Conservation (phyloP, 2,329 filamentous ascomycete genomes). For the Fusarium setosum region DNA sequence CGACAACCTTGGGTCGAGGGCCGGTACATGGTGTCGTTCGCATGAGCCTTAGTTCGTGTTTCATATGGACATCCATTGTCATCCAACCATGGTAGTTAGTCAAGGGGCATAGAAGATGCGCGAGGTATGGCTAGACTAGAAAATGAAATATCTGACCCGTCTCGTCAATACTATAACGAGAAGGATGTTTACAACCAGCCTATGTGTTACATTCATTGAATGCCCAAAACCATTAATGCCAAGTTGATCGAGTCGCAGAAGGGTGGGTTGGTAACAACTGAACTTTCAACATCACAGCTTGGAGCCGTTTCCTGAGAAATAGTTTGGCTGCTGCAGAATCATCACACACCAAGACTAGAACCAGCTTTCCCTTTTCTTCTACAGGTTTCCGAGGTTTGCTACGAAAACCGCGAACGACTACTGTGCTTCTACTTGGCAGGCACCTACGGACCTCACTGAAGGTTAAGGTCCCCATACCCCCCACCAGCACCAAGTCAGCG, state of each 20-base stretch:
- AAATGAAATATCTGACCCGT: not conserved
- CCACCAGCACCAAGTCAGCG: conserved; percentile 4
- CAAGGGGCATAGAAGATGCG: not conserved
- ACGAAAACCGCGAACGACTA: not conserved
- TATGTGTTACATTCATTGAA: no score
- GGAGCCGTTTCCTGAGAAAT: no score
- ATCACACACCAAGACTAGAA: no score
- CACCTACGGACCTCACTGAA: not conserved
- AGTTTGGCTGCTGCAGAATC: no score
- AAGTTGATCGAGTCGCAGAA: no score
- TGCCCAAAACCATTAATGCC: no score
- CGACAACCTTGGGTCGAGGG: conserved; percentile 33
- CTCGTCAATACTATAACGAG: not conserved
- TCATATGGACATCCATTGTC: no score
- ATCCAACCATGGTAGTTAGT: not conserved
- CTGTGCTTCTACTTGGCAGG: no score
- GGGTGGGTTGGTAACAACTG: no score
- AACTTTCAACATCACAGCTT: no score
- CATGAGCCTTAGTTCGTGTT: not conserved
- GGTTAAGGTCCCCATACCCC: not conserved
- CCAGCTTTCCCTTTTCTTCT: no score
- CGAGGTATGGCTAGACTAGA: not conserved
- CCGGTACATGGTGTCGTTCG: conserved; percentile 27
- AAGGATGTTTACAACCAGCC: not conserved
- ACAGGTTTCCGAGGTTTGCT: no score